Base-by-base conservation (phyloP, 2,329 filamentous ascomycete genomes). In the Alternaria consortialis region DNA sequence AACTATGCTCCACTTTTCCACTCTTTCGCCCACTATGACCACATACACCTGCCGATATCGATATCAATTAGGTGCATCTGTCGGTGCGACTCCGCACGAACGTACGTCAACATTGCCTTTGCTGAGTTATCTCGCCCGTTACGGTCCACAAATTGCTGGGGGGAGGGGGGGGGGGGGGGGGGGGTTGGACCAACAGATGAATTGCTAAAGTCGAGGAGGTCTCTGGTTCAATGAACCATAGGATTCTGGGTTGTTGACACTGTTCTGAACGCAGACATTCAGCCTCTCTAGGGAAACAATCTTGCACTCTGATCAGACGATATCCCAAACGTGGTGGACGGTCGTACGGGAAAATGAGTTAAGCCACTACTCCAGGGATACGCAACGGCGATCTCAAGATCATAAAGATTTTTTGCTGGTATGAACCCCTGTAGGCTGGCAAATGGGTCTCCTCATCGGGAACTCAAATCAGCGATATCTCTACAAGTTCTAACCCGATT, bases 11-110 rank as follows among this genome's bases (percentile, higher is more conserved):
- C 55, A 64, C 2, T 48, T 40, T 40, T 20, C 40, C 25, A 57
- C 53, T 29, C 29, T 9, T 25, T 20, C 20, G 20, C 2, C 20
- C 20, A 20, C 20, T 20, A 20, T 20, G 20, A 2, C 20, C 20
- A 20, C 20, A 20, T 20, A 20, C 7, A 37, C 53, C 12, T 54
- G 9, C 40, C 58, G 44, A 48, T 59, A 61, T 61, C 54, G 53
- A 55, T 59, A 64, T 59, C 54, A 39, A 66, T 62, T 32, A 31
- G 29, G 36, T 46, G 5, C 12, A 47, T 39, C 36, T 29, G 48
- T 64, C 44, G 29, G 59, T 61, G 57, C 42, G 46, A 36, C 7
- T 5, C 36, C 29, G 55, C 11, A 50, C 43, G 8, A 5, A 31
- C 2, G 29, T 53, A 47, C 29, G n/a, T 57, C 29, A 53, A 25